These are phyloP conservation scores for Saxophila tyrrhenica DNA, from an alignment of 495 filamentous ascomycete genomes.

Conservation along the genomic window DNA sequence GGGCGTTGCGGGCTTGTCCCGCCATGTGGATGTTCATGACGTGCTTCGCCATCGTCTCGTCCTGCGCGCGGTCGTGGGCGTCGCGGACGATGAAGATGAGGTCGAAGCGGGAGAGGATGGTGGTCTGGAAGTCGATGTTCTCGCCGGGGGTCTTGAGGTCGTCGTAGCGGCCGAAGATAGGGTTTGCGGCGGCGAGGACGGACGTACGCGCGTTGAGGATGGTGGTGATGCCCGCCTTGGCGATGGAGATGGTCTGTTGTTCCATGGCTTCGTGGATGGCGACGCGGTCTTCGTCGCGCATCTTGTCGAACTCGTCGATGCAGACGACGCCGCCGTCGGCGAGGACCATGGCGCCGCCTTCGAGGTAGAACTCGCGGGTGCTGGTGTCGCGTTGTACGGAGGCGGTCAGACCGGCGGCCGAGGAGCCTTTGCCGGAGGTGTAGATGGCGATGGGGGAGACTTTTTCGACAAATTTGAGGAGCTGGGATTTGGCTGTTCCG, in stretches of 20 bases:
- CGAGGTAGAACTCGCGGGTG: slow-evolving; percentile 94
- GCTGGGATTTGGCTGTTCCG: slow-evolving; percentile 95
- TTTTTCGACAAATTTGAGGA: slow-evolving; percentile 96
- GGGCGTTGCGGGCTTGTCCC: slow-evolving; percentile 48
- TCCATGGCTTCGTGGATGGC: slow-evolving; percentile 99
- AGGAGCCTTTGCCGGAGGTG: slow-evolving; percentile 97
- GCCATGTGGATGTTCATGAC: slow-evolving; percentile 98
- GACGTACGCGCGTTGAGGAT: slow-evolving; percentile 94
- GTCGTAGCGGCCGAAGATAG: slow-evolving; percentile 95
- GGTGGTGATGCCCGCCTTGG: slow-evolving; percentile 97
- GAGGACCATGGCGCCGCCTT: slow-evolving; percentile 98
- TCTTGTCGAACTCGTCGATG: slow-evolving; percentile 99
- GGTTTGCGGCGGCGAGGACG: slow-evolving; percentile 92
- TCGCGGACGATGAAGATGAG: slow-evolving; percentile 99
- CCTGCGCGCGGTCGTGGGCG: slow-evolving; percentile 77
- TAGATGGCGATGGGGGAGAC: slow-evolving; percentile 96
- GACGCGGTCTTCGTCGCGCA: slow-evolving; percentile 97
- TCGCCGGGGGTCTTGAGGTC: slow-evolving; percentile 95
- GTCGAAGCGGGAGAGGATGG: slow-evolving; percentile 95
- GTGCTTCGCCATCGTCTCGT: slow-evolving; percentile 90
- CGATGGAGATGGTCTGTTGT: slow-evolving; percentile 98
- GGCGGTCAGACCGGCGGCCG: slow-evolving; percentile 93
- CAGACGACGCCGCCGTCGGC: slow-evolving; percentile 97
- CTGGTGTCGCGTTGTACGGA: slow-evolving; percentile 88
- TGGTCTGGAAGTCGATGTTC: slow-evolving; percentile 99